Conservation (phyloP, 1,139 yeast species). For the Geotrichum restrictum region DNA sequence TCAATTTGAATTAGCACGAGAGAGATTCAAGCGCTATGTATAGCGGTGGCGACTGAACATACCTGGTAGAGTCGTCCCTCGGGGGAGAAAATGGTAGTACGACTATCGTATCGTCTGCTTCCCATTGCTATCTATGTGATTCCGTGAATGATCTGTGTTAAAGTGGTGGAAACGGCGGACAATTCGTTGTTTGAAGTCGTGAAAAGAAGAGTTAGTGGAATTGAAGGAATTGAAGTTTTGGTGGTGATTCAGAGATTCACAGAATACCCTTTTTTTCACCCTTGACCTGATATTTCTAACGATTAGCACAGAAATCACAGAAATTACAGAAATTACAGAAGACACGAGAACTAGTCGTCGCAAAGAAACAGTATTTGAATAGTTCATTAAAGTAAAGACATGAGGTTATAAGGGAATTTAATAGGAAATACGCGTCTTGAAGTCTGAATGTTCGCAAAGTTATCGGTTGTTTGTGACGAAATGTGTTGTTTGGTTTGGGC, state of each 20-base stretch:
- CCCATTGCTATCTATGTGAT: constrained; percentile 41
- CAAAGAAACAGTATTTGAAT: neutral
- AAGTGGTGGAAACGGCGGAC: neutral
- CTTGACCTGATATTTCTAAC: neutral
- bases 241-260: constrained; percentile 8
- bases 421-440: no score
- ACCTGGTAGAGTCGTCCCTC: constrained; percentile 94
- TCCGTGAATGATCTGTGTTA: neutral
- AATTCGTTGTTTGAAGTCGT: neutral
- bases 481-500: no score
- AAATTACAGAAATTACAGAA: no score
- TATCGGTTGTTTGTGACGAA: no score
- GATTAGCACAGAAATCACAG: neutral
- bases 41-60: constrained; percentile 25
- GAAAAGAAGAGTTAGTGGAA: neutral
- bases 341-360: no score
- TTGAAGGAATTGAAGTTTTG: constrained; percentile 2
- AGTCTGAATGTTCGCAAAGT: no score
- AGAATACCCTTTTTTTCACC: constrained; percentile 3
- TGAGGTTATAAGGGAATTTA: no score
- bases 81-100: constrained; percentile 98
- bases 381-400: no score
- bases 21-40: neutral
- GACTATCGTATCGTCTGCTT: constrained; percentile 86
- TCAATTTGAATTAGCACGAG: neutral